Base-by-base conservation (phyloP, 352 stramenopile genomes). In the Globisporangium solare region DNA sequence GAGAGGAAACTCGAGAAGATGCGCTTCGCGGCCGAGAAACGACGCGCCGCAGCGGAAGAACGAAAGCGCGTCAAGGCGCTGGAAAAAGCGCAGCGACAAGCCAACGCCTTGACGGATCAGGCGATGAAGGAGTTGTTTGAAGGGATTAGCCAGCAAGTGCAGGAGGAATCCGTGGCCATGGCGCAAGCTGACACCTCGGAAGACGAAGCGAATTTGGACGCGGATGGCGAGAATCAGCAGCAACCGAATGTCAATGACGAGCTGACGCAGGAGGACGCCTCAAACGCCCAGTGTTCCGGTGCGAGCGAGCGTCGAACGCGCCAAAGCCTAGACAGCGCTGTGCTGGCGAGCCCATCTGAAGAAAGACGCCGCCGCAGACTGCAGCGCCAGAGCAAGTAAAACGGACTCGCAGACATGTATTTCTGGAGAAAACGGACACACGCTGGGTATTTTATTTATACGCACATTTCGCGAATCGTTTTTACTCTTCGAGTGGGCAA, bases 81-180 rank as follows among this genome's bases (percentile, higher is more conserved):
- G 17, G 37, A 47, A 22, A 21, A 53, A 54, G 32, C 31, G 27
- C 3, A 27, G n/a, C 35, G n/a, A 22, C 31, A 35, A 17, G 10
- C 32, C 7, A 37, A 56, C 6, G 37, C 21, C 6, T 15, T 43
- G 13, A 43, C 39, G 39, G 48, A 56, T 13, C 56, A 41, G 15
- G 32, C n/a, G 27, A 31, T 51, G 5, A 35, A 51, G 1, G 47
- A 43, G 40, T 32, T 62, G 37, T 43, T 56, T 14, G 37, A 62
- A 35, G 27, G 43, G 17, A 46, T 61, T 3, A 35, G 35, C 5
- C 15, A 50, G 20, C 56, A 62, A 20, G 47, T 56, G 12, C 48
- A 40, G 12, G 27, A 37, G 18, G n/a, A n/a, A n/a, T n/a, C 22
- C 22, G 39, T 7, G 15, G 5, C n/a, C 15, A 31, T 10, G 35